phyloP scores from a whole-genome alignment of 208 protist species.

The Blechomonas ayalai region DNA sequence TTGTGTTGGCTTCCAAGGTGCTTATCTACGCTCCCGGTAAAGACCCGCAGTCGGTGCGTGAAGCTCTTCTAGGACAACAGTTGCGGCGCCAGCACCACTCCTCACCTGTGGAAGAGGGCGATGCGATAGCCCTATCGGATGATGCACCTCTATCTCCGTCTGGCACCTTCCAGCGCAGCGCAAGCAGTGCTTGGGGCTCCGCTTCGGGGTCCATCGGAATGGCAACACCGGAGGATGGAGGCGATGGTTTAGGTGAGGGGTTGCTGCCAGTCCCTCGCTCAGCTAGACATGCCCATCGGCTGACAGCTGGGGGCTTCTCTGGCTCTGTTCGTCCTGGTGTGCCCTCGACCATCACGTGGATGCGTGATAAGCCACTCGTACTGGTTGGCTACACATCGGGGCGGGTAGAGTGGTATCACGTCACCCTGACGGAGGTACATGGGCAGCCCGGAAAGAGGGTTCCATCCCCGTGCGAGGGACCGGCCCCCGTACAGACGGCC shows the following conservation, averaged over 20 bases:
- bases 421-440: slow-evolving; percentile 25
- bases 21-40: slow-evolving; percentile 37
- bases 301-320: neutral
- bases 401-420: slow-evolving; percentile 68
- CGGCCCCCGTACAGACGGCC: neutral
- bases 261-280: neutral
- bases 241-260: too few relatives aligned
- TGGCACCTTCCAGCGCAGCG: too few relatives aligned
- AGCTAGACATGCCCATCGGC: neutral
- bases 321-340: neutral
- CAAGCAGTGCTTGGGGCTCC: too few relatives aligned
- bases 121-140: too few relatives aligned
- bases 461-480: neutral
- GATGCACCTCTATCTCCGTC: too few relatives aligned
- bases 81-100: too few relatives aligned
- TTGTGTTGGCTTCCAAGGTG: slow-evolving; percentile 22
- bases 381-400: slow-evolving; percentile 67
- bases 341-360: slow-evolving; percentile 81
- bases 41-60: slow-evolving; percentile 24
- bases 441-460: slow-evolving; percentile 5
- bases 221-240: too few relatives aligned
- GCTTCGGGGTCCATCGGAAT: too few relatives aligned
- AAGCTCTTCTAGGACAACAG: slow-evolving; percentile 9
- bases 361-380: slow-evolving; percentile 71
- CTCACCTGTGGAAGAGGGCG: too few relatives aligned